Evolutionary conservation across 768 basidiomycete species (phyloP).

Genomic region (Phaeolepiota aurea): DNA sequence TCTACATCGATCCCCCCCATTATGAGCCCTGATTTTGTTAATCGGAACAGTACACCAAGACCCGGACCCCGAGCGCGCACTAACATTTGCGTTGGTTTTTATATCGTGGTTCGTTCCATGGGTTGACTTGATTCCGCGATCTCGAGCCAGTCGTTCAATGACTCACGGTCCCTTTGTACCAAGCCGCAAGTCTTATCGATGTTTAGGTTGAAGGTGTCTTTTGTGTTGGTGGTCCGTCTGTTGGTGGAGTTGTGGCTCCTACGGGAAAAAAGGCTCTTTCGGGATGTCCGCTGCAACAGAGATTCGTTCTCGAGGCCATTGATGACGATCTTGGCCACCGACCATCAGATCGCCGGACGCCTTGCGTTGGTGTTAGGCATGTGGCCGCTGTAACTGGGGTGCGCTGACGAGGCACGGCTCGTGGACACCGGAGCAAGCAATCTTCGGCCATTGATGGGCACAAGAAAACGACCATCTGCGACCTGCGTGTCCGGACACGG

Average conservation of each 20-base stretch:
- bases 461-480: constrained; percentile 20
- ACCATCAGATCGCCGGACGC: constrained; percentile 5
- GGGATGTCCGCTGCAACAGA: constrained; percentile 41
- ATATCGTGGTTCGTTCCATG: neutral
- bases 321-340: constrained; percentile 8
- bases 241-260: constrained; percentile 30
- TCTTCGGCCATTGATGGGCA: constrained; percentile 20
- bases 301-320: constrained; percentile 48
- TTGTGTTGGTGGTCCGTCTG: constrained; percentile 17
- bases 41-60: too few species aligned
- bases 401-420: constrained; percentile 14
- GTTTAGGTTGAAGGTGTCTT: constrained; percentile 1
- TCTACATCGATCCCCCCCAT: constrained; percentile 5
- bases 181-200: neutral
- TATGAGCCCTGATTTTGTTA: too few species aligned
- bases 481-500: constrained; percentile 12
- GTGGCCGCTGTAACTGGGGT: constrained; percentile 5
- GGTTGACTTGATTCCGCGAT: neutral
- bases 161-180: constrained; percentile 3
- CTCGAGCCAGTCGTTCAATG: constrained; percentile 5
- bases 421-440: constrained; percentile 12
- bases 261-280: too few species aligned
- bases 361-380: constrained; percentile 5
- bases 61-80: constrained; percentile 4
- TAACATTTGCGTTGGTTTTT: neutral